Percentiles rank a stretch among this genome's conserved stretches.
phyloP scores from a whole-genome alignment of 306 rosid species.

The Corylus americana region DNA sequence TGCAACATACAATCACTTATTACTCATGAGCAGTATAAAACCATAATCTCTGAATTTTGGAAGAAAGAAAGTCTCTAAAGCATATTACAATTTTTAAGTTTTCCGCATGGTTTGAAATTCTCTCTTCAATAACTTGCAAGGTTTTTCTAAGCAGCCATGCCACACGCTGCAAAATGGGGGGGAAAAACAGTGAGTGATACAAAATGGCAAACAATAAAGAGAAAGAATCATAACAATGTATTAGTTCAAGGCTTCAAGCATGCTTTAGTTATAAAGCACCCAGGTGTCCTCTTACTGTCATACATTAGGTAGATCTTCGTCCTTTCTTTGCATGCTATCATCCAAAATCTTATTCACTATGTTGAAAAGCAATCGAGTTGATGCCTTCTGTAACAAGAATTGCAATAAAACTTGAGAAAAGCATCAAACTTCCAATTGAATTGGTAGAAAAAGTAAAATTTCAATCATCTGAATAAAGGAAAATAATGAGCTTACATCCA shows the following conservation, averaged over 20 bases:
- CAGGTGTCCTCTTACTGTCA: constrained; percentile 41
- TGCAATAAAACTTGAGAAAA: constrained; percentile 37
- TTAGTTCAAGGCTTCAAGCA: constrained; percentile 15
- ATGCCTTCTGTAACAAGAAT: constrained; percentile 61
- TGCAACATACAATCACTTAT: constrained; percentile 33
- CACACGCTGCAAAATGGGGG: constrained; percentile 57
- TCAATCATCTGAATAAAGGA: constrained; percentile 5
- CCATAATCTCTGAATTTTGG: not conserved
- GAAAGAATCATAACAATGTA: not conserved
- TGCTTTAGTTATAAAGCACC: constrained; percentile 32
- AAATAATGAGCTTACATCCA: constrained; percentile 66
- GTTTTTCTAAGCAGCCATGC: constrained; percentile 73
- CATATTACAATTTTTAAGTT: constrained; percentile 69
- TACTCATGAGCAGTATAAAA: constrained; percentile 25
- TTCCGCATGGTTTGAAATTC: constrained; percentile 66
- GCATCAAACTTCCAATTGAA: constrained; percentile 10
- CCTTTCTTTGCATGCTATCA: constrained; percentile 60
- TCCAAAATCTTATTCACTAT: constrained; percentile 62
- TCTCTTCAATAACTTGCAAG: constrained; percentile 72
- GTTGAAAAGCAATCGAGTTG: constrained; percentile 67
- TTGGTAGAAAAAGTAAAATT: constrained; percentile 2
- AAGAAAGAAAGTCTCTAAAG: not conserved
- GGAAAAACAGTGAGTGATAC: constrained; percentile 17
- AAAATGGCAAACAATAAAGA: constrained; percentile 10
- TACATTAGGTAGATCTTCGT: constrained; percentile 79